These are phyloP conservation scores for Fragilaria crotonensis DNA, from an alignment of 108 stramenopile genomes.

Conservation along the genomic window DNA sequence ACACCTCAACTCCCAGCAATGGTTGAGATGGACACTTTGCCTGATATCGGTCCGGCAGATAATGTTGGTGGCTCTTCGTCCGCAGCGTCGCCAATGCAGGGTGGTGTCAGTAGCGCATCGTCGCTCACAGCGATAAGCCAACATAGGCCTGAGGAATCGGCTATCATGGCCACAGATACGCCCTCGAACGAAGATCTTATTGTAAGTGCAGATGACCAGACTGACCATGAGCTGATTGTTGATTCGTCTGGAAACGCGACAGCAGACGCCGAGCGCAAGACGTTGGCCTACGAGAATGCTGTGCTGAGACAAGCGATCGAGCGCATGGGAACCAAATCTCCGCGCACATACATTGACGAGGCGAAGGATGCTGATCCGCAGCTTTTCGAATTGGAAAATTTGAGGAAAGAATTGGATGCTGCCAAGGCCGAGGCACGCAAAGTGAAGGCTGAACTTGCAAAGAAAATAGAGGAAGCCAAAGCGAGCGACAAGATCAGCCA, in stretches of 20 bases:
- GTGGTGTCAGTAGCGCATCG: slow-evolving; percentile 48
- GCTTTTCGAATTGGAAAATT: slow-evolving; percentile 13
- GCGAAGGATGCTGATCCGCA: slow-evolving; percentile 18
- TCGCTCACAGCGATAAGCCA: slow-evolving; percentile 48
- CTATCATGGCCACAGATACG: slow-evolving; percentile 1
- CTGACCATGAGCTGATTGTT: slow-evolving; percentile 55
- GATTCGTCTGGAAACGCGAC: slow-evolving; percentile 39
- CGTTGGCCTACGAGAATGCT: slow-evolving; percentile 73
- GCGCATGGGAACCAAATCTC: slow-evolving; percentile 53
- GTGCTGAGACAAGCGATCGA: slow-evolving; percentile 68
- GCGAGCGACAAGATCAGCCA: slow-evolving; percentile 75
- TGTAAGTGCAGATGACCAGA: slow-evolving; percentile 68
- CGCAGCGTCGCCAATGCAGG: slow-evolving; percentile 18
- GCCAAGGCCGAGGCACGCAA: slow-evolving; percentile 26
- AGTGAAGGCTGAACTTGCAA: slow-evolving; percentile 21
- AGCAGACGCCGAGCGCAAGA: slow-evolving; percentile 55
- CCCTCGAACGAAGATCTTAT: slow-evolving; percentile 43
- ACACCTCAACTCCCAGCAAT: slow-evolving; percentile 70
- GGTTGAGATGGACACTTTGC: slow-evolving; percentile 63
- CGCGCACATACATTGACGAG: slow-evolving; percentile 62
- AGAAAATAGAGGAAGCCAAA: slow-evolving; percentile 19
- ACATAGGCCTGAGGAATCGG: not conserved
- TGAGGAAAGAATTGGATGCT: slow-evolving; percentile 37
- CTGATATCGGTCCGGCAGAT: slow-evolving; percentile 38
- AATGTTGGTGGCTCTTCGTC: slow-evolving; percentile 9